Percentiles rank a stretch among this genome's conserved stretches.
phyloP scores from a whole-genome alignment of 306 rosid genomes.

The Casuarina cunninghamiana region DNA sequence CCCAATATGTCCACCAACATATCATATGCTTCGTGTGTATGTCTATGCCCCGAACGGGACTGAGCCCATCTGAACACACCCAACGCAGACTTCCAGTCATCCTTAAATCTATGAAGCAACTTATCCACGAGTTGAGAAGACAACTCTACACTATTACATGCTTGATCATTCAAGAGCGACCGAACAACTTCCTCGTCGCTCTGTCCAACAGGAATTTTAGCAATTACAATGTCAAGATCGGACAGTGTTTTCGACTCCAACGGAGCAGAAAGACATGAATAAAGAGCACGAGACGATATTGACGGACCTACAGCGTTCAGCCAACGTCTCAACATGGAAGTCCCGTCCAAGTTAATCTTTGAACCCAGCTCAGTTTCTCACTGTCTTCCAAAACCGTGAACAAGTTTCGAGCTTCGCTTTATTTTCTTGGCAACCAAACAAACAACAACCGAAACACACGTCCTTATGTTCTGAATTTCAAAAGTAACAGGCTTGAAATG shows the following conservation, averaged over 20 bases:
- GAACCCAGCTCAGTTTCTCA: too few species aligned
- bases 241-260: slow-evolving; percentile 22
- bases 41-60: slow-evolving; percentile 43
- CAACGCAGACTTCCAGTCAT: slow-evolving; percentile 88
- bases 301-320: slow-evolving; percentile 17
- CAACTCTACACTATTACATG: slow-evolving; percentile 39
- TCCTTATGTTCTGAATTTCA: too few species aligned
- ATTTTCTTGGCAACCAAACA: too few species aligned
- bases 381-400: not conserved
- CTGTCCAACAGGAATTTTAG: slow-evolving; percentile 47
- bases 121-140: slow-evolving; percentile 44
- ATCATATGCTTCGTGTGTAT: slow-evolving; percentile 55
- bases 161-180: slow-evolving; percentile 47
- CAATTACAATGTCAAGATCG: slow-evolving; percentile 48
- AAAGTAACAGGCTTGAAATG: too few species aligned
- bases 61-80: slow-evolving; percentile 80
- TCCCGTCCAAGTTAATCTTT: not conserved
- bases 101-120: slow-evolving; percentile 63
- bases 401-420: not conserved
- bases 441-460: too few species aligned
- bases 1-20: slow-evolving; percentile 73
- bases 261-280: slow-evolving; percentile 22
- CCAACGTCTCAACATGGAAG: slow-evolving; percentile 13
- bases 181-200: slow-evolving; percentile 54
- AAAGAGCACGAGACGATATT: slow-evolving; percentile 17